Base-by-base conservation (phyloP, 257 asterid genomes). In the Penstemon barbatus region DNA sequence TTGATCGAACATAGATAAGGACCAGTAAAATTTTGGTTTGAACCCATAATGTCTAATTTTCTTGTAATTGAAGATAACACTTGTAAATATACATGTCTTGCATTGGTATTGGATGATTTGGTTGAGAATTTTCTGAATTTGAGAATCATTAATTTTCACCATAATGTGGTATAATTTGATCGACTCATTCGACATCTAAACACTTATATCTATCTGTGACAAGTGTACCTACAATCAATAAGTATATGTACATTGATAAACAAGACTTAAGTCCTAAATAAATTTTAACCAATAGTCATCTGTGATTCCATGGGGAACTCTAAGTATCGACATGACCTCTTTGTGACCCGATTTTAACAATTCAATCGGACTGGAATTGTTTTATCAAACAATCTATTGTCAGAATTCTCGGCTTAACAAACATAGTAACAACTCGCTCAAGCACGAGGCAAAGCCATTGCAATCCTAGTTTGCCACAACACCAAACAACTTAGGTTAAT, bases 381-480 rank as follows among this genome's bases (percentile, higher is more conserved):
- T 7, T 71, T 38, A 46, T 94, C 97, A 44, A 89, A 94, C 11
- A 84, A 52, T 77, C 92, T 76, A 75, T 70, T 87, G 11, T 84
- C 87, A 0, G 99, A 96, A 74, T 89, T 91, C 86, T 94, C 99
- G 0, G 97, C 99, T 12, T 87, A 94, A 79, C 97, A 94, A 0
- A 91, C 99, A 66, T 91, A 94, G 87, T 89, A 94, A 75, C 95
- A 89, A 61, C 96, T 75, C 67, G 91, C 96, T 72, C 99, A 89
- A 6, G 97, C 97, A 6, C 91, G 99, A 43, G 97, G 99, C 78
- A 94, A 43, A 44, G 96, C 97, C 99, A 94, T 94, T 5, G 97
- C 97, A 69, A 94, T 94, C 86, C 97, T 84, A 44, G 97, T 94
- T 97, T 94, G 90, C 61, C 75, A 67, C 7, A 61, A 61, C 19